Evolutionary conservation across 257 asterid genomes (phyloP).

Genomic region (Plectranthus barbatus): DNA sequence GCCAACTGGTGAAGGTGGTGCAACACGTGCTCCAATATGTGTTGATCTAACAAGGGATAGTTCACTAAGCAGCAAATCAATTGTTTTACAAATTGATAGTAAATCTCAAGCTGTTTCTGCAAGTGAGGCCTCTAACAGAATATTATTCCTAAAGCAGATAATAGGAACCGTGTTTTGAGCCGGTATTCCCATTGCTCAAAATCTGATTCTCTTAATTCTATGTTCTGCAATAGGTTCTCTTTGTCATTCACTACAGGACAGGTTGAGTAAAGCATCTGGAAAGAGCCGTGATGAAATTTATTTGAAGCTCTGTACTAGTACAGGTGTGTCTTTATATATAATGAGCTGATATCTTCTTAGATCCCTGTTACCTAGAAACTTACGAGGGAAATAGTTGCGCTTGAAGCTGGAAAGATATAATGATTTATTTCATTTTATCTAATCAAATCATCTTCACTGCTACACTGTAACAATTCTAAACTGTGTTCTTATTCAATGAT

Average conservation of each 20-base stretch:
- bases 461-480: background rate
- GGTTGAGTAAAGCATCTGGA: constrained; percentile 78
- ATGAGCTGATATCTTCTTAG: background rate
- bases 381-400: background rate
- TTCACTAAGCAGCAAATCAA: constrained; percentile 80
- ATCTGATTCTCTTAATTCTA: constrained; percentile 9
- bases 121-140: constrained; percentile 45
- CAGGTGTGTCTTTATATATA: constrained; percentile 46
- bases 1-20: constrained; percentile 99
- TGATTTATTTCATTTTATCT: background rate
- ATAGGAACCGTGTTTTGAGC: background rate
- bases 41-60: constrained; percentile 75
- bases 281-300: constrained; percentile 88
- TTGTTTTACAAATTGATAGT: constrained; percentile 86
- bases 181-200: constrained; percentile 12
- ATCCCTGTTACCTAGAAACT: no score
- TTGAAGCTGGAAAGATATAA: background rate
- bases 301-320: constrained; percentile 90
- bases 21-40: constrained; percentile 97
- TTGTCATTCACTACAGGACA: constrained; percentile 86
- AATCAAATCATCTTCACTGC: constrained; percentile 8
- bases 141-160: background rate
- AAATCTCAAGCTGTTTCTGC: constrained; percentile 85
- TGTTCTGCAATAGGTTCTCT: constrained; percentile 66
- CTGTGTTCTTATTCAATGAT: background rate